A percentile compares a stretch with the other conserved stretches of the same genome.
Conservation (phyloP, 2,329 filamentous ascomycete species). For the Nemania sp. region DNA sequence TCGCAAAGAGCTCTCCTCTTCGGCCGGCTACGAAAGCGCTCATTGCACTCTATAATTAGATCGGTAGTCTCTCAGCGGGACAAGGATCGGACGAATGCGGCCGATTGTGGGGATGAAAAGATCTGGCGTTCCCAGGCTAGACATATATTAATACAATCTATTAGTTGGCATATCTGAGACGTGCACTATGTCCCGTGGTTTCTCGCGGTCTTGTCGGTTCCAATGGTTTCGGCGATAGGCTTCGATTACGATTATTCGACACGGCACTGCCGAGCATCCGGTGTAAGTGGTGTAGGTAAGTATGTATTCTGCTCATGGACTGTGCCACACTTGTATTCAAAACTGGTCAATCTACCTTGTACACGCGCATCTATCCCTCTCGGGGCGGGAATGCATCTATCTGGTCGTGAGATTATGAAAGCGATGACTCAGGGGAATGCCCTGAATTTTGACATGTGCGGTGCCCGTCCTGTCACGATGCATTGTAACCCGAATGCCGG, state of each 20-base stretch:
- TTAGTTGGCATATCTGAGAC: background rate
- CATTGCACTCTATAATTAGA: slow-evolving; percentile 22
- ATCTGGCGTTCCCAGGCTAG: slow-evolving; percentile 4
- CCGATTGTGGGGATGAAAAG: slow-evolving; percentile 27
- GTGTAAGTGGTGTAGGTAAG: background rate
- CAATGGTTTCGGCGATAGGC: background rate
- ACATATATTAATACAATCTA: slow-evolving; percentile 30
- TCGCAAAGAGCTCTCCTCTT: slow-evolving; percentile 1
- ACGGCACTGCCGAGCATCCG: slow-evolving; percentile 1
- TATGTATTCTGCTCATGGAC: too few species aligned
- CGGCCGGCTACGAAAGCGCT: slow-evolving; percentile 26
- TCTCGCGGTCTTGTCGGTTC: too few species aligned
- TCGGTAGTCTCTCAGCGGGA: slow-evolving; percentile 27
- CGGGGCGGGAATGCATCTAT: background rate
- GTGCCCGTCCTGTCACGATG: background rate
- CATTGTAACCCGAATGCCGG: slow-evolving; percentile 18
- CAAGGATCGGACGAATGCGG: slow-evolving; percentile 16
- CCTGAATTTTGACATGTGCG: background rate
- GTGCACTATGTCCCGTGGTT: background rate
- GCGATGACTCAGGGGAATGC: background rate
- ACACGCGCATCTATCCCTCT: background rate
- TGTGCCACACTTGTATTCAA: background rate
- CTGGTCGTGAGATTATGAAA: background rate
- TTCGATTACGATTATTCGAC: background rate
- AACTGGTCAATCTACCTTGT: too few species aligned